A percentile compares a stretch with the other conserved stretches of the same genome.
Conservation (phyloP, 257 asterid species). For the Lycium barbarum region DNA sequence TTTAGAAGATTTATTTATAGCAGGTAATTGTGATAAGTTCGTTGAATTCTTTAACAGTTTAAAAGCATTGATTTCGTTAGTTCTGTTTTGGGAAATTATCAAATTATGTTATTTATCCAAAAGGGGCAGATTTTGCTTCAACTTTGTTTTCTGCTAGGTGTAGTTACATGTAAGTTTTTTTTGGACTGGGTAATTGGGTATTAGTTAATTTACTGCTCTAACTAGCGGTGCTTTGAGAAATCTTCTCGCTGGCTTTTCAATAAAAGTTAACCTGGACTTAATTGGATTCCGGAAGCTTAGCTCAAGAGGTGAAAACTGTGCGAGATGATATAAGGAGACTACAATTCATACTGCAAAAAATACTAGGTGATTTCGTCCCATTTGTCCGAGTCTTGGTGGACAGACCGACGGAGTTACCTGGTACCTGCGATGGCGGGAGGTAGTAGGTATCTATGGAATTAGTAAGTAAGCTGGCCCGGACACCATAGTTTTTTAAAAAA, state of each 20-base stretch:
- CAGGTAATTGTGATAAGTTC: background rate
- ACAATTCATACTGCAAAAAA: background rate
- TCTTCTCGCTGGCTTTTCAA: background rate
- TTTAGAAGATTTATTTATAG: background rate
- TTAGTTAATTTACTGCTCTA: background rate
- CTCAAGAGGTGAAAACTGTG: conserved; percentile 15
- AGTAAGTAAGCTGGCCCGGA: background rate
- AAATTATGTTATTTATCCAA: background rate
- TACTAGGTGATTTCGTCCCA: background rate
- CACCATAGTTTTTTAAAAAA: background rate
- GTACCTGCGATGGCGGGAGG: background rate
- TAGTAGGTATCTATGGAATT: background rate
- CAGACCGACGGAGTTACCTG: background rate
- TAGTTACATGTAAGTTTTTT: background rate
- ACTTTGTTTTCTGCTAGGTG: background rate
- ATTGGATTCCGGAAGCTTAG: background rate
- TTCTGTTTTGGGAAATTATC: background rate
- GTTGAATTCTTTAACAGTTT: background rate
- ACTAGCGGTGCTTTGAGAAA: background rate
- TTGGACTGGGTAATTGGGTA: background rate
- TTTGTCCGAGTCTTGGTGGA: background rate
- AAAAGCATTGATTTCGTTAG: background rate
- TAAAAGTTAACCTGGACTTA: background rate
- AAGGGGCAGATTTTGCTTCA: background rate
- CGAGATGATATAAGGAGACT: background rate